Evolutionary conservation across 495 filamentous ascomycete genomes (phyloP), one percentile per base, ranked within the genome.

Genomic region (Acidomyces sp.): DNA sequence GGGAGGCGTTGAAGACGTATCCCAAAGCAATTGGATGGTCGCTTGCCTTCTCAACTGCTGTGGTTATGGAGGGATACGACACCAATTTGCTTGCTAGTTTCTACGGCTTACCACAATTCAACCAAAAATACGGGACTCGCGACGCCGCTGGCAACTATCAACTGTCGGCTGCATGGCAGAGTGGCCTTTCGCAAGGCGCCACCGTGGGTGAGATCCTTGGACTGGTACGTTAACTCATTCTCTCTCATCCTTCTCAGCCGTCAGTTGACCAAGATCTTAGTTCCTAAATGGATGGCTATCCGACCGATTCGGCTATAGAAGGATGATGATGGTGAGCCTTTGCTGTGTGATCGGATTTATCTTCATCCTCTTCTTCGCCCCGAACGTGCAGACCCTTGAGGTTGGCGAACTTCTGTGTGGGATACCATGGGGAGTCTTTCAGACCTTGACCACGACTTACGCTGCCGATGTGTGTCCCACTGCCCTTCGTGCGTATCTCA

Each of bases 141-240:
- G 7, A 22, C 7, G 7, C 21, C 5, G 54, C 50, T 23, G 32
- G 52, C 13, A 47, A 34, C 33, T 49, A 37, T 20, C 12, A 37
- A 25, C 65, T 86, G 6, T 62, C 80, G 11, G 77, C 80, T 11
- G 55, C 74, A 43, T 87, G 82, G 82, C 79, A 85, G 62, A 63
- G 80, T 4, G 80, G 77, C 42, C 59, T 87, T 29, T 80, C 75
- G 45, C 83, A 84, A 52, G 79, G 65, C 37, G 70, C 40, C 5
- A 59, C 61, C 23, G 64, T 68, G 43, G 80, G 81, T 15, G 78
- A 82, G 57, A 74, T 85, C 28, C 74, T 85, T 46, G 81, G 81
- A 43, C 40, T n/a, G n/a, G n/a, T n/a, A n/a, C n/a, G n/a, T n/a
- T n/a, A n/a, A n/a, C n/a, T n/a, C n/a, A n/a, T n/a, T n/a, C n/a